phyloP scores from a whole-genome alignment of 345 rosid species.

The Lumnitzera racemosa region DNA sequence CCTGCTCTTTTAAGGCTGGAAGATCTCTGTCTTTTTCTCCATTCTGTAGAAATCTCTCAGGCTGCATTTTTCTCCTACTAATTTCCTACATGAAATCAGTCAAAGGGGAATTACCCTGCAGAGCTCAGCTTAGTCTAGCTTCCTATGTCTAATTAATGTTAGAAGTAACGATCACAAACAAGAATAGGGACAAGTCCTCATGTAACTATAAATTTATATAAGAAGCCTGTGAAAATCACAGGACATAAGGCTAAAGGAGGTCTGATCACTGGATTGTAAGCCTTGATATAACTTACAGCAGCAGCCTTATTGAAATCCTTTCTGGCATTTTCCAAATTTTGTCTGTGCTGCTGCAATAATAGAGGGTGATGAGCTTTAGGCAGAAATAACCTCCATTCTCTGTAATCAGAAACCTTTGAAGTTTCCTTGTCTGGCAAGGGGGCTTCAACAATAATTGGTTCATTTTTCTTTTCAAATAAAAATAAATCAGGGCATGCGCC shows the following conservation, averaged over 20 bases:
- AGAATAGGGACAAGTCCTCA: neutral
- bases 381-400: conserved; percentile 69
- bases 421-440: conserved; percentile 18
- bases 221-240: neutral
- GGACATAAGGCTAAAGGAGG: too few species aligned
- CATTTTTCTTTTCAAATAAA: conserved; percentile 38
- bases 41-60: conserved; percentile 15
- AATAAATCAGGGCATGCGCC: conserved; percentile 64
- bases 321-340: conserved; percentile 38
- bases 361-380: conserved; percentile 86
- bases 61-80: conserved; percentile 30
- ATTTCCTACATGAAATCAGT: conserved; percentile 24
- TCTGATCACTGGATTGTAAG: too few species aligned
- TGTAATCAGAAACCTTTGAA: conserved; percentile 19
- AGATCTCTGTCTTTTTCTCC: conserved; percentile 23
- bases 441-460: conserved; percentile 21
- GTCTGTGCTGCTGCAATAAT: conserved; percentile 70
- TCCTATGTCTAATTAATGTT: too few species aligned
- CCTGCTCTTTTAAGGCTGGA: conserved; percentile 26
- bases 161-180: neutral
- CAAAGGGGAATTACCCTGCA: neutral
- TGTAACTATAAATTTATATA: neutral
- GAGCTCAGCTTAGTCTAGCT: too few species aligned
- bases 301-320: conserved; percentile 42
- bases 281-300: conserved; percentile 35